These are phyloP conservation scores for Straminergon stramineum DNA, from an alignment of 225 moss, liverwort and hornwort species.

Conservation along the genomic window DNA sequence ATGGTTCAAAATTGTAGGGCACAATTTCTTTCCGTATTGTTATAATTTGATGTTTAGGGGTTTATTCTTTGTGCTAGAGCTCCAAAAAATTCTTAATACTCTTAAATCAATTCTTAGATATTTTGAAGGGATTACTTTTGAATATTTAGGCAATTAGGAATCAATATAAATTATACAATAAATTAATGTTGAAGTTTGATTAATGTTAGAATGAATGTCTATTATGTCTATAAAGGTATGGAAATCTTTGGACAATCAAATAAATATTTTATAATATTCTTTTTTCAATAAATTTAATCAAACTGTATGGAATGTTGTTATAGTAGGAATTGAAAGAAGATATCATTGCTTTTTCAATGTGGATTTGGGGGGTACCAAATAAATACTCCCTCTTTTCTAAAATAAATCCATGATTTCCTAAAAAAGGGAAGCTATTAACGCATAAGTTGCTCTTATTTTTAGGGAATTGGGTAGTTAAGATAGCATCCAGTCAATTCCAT, in stretches of 20 bases:
- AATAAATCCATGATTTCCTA: too few relatives aligned
- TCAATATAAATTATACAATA: not conserved
- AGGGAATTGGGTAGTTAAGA: too few relatives aligned
- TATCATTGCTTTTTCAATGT: rapidly evolving
- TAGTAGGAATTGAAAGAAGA: not conserved
- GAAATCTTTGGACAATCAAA: not conserved
- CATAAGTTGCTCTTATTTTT: too few relatives aligned
- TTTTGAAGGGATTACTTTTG: not conserved
- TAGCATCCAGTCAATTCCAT: too few relatives aligned
- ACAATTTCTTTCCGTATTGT: not conserved
- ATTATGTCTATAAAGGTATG: not conserved
- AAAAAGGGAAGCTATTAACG: too few relatives aligned
- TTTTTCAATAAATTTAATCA: too few relatives aligned
- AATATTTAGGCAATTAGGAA: not conserved
- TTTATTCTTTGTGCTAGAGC: not conserved
- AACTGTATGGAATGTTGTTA: not conserved
- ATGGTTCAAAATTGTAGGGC: not conserved
- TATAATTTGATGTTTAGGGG: not conserved
- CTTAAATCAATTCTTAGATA: not conserved
- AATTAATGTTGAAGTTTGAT: not conserved
- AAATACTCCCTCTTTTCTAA: too few relatives aligned
- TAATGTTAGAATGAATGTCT: not conserved
- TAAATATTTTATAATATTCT: not conserved
- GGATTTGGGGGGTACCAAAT: not conserved
- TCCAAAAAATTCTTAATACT: not conserved